Evolutionary conservation across 2,329 filamentous ascomycete species (phyloP).

Genomic region (Chrysosporium keratinophilum): DNA sequence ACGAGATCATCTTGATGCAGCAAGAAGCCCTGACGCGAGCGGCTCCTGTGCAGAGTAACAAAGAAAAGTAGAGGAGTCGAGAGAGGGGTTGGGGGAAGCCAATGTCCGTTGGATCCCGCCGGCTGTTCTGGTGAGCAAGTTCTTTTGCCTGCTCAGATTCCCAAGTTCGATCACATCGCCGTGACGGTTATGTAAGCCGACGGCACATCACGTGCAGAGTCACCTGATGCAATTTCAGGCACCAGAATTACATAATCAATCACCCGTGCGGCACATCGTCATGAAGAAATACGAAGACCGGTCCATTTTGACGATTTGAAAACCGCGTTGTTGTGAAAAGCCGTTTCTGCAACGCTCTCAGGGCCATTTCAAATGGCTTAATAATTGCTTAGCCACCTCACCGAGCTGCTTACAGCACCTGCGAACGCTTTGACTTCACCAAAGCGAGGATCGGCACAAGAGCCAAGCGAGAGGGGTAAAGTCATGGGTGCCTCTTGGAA

Average conservation of each 20-base stretch:
- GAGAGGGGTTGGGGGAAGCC: not conserved
- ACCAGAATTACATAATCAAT: not conserved
- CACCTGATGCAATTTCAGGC: not conserved
- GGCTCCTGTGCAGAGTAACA: constrained; percentile 1
- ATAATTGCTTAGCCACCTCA: too few species aligned
- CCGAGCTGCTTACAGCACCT: not conserved
- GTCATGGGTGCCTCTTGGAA: not conserved
- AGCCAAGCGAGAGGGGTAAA: not conserved
- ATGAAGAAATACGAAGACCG: not conserved
- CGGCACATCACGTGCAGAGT: constrained; percentile 2
- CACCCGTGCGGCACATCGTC: not conserved
- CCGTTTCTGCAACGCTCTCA: too few species aligned
- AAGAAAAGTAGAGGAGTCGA: not conserved
- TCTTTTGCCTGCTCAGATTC: not conserved
- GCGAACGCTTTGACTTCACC: not conserved
- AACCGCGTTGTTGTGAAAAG: not conserved
- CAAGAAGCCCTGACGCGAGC: not conserved
- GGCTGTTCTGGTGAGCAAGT: constrained; percentile 4
- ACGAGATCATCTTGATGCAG: constrained; percentile 33
- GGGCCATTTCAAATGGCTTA: too few species aligned
- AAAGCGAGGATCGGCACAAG: not conserved
- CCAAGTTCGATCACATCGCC: constrained; percentile 5
- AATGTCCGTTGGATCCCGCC: not conserved
- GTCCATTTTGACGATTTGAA: not conserved
- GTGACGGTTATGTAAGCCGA: constrained; percentile 1